phyloP scores from a whole-genome alignment of 169 alveolate genomes.

The Nephromyces sp. region DNA sequence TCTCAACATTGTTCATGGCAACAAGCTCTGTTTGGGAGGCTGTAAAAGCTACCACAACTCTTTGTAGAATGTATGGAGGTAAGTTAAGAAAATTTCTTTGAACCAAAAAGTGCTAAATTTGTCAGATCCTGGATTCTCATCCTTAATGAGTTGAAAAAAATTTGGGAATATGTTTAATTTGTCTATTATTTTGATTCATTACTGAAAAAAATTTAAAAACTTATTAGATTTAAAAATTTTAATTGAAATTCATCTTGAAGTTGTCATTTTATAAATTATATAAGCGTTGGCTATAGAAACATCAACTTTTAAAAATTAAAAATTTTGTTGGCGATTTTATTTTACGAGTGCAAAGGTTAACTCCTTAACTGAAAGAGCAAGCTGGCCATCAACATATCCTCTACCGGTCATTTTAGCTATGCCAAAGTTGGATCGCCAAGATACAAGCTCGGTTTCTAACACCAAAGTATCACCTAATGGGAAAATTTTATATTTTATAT shows the following conservation, averaged over 20 bases:
- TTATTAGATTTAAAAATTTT: background rate
- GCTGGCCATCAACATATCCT: constrained; percentile 44
- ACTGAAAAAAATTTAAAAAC: background rate
- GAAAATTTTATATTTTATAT: background rate
- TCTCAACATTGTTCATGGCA: constrained; percentile 60
- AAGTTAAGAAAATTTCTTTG: background rate
- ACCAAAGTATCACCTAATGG: constrained; percentile 47
- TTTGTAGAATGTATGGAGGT: constrained; percentile 10
- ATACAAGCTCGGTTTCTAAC: constrained; percentile 40
- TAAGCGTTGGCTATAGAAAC: too few relatives aligned
- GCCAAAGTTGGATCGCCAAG: constrained; percentile 43
- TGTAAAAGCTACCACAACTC: constrained; percentile 33
- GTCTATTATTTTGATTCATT: background rate
- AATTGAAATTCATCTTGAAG: background rate
- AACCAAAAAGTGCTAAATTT: background rate
- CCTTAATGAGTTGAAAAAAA: too few relatives aligned
- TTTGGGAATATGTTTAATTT: background rate
- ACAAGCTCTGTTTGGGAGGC: constrained; percentile 67
- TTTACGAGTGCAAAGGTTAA: constrained; percentile 46
- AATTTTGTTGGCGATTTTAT: background rate
- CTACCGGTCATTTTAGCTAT: constrained; percentile 45
- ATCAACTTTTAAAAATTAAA: constrained; percentile 4
- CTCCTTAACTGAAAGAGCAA: constrained; percentile 35
- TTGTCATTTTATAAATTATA: background rate
- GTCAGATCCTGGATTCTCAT: background rate